Base-by-base conservation (phyloP, 1,284 basidiomycete species). In the Tilletia caries region DNA sequence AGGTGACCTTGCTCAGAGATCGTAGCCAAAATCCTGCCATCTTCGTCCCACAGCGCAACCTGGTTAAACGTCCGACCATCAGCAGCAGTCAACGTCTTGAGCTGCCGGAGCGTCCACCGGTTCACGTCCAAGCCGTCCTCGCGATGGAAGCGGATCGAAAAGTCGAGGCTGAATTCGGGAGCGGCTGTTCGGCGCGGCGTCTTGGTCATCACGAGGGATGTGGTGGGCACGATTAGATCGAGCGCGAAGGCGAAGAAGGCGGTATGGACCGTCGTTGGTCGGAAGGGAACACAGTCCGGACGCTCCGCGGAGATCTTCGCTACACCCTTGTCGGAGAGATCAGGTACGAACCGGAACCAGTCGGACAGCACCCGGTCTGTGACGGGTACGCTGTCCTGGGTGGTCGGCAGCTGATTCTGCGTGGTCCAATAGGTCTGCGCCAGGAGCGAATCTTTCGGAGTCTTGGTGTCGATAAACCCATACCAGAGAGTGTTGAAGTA, bases 271-370 rank as follows among this genome's bases (percentile, higher is more conserved):
- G 25, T 29, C 4, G 25, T 29, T 13, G 52, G 52, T 15, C 52
- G 52, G 12, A 54, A 54, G 32, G 58, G 58, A 1, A 62, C 58
- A 15, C 58, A 62, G 32, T 62, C 58, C 27, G 58, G 58, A 27
- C 29, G 58, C 20, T 37, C 32, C 29, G 58, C 58, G 15, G 58
- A 34, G 2, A 62, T 62, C 18, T 29, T 29, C 8, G 10, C n/a
- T 15, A 34, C 8, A 12, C 29, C 33, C 10, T 27, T 6, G 3
- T 6, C 32, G 15, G 29, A 33, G 0, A 34, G 20, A 29, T 62
- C 58, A 29, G 29, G 27, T 6, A 34, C 27, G 29, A 62, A 10
- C 10, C 58, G 58, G 27, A 34, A 33, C 58, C 58, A 62, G 32
- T 62, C 58, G 18, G n/a, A 27, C 58, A 62, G 10, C 12, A 20